Evolutionary conservation across 139 green algal genomes (phyloP), one percentile per base, ranked within the genome.

Genomic region (Micractinium conductrix): DNA sequence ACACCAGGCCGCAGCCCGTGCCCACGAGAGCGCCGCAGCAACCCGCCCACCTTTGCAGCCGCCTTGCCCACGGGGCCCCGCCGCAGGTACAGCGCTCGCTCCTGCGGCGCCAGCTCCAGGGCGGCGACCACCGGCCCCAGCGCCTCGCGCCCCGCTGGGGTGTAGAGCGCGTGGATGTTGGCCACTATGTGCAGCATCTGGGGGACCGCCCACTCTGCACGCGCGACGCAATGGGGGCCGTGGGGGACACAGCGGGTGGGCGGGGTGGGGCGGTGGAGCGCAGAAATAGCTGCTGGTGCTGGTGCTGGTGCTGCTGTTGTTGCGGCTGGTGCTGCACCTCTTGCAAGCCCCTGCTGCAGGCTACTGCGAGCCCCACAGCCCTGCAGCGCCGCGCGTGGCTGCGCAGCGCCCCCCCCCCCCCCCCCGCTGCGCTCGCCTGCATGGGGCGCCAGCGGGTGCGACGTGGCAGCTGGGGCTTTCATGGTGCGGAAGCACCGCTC

Each of bases 91-190:
- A 94, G 43, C 14, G 94, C 93, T 10, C 86, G 81, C 85, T 97
- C 94, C 75, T 92, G 81, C 0, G 93, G 86, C 43, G 93, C 89
- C 88, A 97, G 92, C 35, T 92, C 83, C 2, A 92, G 72, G 1
- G 89, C 89, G 12, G 72, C 45, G 37, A 37, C 40, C 37, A 90
- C 67, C 1, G 84, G 72, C 4, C 74, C 80, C 80, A 94, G 74
- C n/a, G 37, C 42, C 30, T 76, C 63, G 68, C 81, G 81, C 30
- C 88, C 84, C 62, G 85, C 85, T 0, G 88, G 75, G 24, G 88
- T 88, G 38, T 85, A 85, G n/a, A 94, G 44, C 10, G 88, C 90
- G 68, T 95, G 89, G 14, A 95, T 38, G 83, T 87, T 93, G 21
- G 74, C 71, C 38, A 92, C 74, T 1, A 83, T 62, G 43, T 68